phyloP scores from a whole-genome alignment of 148 eudicot genomes.

The Fallopia convolvulus region DNA sequence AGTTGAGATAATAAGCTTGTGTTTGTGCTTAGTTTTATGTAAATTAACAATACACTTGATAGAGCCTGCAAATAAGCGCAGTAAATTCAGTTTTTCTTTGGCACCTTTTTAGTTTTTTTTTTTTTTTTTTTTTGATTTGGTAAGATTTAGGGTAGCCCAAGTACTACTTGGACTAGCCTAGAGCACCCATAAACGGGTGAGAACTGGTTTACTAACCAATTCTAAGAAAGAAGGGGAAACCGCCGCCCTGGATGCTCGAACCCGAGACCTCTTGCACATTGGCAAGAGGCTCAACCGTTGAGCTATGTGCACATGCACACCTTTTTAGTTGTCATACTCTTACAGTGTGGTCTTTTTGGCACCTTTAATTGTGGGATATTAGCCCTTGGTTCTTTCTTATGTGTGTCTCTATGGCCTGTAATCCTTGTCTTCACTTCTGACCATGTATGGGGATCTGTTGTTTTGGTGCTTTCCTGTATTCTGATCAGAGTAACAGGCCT shows the following conservation, averaged over 20 bases:
- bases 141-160: too few species aligned
- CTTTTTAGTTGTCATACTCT: neutral
- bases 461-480: conserved; percentile 3
- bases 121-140: too few species aligned
- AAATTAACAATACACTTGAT: neutral
- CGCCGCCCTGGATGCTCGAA: too few species aligned
- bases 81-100: neutral
- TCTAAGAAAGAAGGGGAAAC: too few species aligned
- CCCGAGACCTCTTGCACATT: too few species aligned
- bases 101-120: neutral
- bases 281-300: too few species aligned
- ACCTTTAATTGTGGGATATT: neutral
- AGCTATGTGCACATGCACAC: too few species aligned
- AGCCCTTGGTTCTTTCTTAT: neutral
- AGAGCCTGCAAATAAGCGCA: neutral
- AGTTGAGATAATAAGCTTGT: neutral
- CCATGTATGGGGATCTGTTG: neutral
- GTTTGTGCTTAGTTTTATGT: neutral
- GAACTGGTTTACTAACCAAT: too few species aligned
- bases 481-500: conserved; percentile 48
- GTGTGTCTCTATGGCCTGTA: neutral
- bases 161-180: too few species aligned
- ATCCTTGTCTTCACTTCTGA: neutral
- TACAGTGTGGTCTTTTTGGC: neutral
- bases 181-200: too few species aligned